Base-by-base conservation (phyloP, 148 eudicot genomes). In the Suaeda aralocaspica region DNA sequence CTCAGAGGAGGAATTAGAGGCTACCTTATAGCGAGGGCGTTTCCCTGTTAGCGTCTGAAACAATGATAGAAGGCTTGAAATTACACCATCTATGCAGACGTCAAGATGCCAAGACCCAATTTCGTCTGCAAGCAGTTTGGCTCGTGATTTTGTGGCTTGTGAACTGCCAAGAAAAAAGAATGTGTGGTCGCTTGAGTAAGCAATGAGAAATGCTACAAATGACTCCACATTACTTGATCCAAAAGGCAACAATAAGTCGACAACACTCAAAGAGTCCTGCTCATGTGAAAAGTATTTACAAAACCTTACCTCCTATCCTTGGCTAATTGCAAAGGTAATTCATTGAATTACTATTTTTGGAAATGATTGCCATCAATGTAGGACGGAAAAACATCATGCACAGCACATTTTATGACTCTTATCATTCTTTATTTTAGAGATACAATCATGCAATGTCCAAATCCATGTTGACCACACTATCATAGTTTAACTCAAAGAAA, bases 91-190 rank as follows among this genome's bases (percentile, higher is more conserved):
- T 64, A 91, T 91, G 77, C 71, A 61, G 76, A 91, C 91, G 82
- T 91, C 87, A 82, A 91, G 91, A 81, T 94, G 98, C 96, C 98
- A 88, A 39, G 92, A 84, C 57, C 97, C 98, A 78, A 94, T 82
- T 78, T 94, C 98, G 67, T 87, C 85, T 21, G 96, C 92, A 29
- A 94, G 86, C 65, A 74, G 80, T 78, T 84, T 91, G 46, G 97
- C 98, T 57, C 97, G 81, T 36, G 85, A 78, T 72, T 69, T 89
- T 42, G 98, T 94, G 33, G 85, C 87, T 72, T 83, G 89, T 72
- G 98, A 94, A 79, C 98, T 94, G 85, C 70, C n/a, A n/a, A n/a
- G n/a, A n/a, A n/a, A n/a, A 36, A 33, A 13, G 1, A n/a, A 36
- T 8, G 8, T 36, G 41, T 36, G 41, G 8, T 36, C 41, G 4